phyloP scores from a whole-genome alignment of 352 stramenopile genomes.

The Globisporangium lucens region DNA sequence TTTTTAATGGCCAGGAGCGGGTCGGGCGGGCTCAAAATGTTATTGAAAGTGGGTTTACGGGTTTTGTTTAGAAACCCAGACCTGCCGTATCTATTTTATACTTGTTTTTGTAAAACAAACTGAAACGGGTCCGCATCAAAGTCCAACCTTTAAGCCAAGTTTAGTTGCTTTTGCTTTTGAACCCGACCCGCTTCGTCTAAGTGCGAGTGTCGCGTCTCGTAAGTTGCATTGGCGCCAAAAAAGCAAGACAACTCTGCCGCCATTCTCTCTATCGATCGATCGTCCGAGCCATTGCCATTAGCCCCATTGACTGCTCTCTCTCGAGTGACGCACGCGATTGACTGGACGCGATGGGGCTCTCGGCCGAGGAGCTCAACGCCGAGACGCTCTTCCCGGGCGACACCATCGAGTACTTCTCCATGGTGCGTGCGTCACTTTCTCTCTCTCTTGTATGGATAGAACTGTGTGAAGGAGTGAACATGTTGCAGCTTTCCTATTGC shows the following conservation, averaged over 20 bases:
- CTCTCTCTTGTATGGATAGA: not conserved
- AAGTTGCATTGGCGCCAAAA: slow-evolving; percentile 26
- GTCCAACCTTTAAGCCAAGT: not conserved
- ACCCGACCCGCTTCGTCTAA: not conserved
- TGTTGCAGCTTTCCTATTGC: not conserved
- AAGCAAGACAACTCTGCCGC: not conserved
- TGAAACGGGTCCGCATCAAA: not conserved
- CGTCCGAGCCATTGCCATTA: not conserved
- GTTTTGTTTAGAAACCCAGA: not conserved
- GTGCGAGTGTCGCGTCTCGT: slow-evolving; percentile 7
- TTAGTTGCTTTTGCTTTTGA: not conserved
- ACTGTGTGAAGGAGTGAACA: not conserved
- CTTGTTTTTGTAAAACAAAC: not conserved
- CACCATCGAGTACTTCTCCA: slow-evolving; percentile 79
- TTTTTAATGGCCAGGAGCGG: not conserved
- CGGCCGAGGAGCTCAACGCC: slow-evolving; percentile 45
- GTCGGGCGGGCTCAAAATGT: not conserved
- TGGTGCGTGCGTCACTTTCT: slow-evolving; percentile 27
- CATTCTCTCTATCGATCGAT: not conserved
- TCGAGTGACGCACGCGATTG: not conserved
- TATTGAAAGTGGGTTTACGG: not conserved
- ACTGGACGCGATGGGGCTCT: slow-evolving; percentile 34
- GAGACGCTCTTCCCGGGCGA: slow-evolving; percentile 70
- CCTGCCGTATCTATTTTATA: not conserved
- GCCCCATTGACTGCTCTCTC: not conserved